phyloP scores from a whole-genome alignment of 331 rosid species.

The Malus hybrid region DNA sequence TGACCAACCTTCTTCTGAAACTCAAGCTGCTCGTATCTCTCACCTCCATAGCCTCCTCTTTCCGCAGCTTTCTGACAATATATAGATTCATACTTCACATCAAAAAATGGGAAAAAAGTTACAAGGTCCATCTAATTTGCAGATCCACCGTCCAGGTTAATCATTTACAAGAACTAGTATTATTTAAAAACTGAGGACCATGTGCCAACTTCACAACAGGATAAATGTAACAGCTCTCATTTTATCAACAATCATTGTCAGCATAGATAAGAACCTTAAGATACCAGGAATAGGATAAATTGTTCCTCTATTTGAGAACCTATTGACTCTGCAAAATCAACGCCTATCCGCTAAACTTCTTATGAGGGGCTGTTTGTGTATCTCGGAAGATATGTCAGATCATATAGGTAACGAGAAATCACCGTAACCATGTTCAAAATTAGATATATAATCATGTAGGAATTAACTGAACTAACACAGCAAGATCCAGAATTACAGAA shows the following conservation, averaged over 20 bases:
- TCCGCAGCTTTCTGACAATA: constrained; percentile 71
- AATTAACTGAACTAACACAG: too few species aligned
- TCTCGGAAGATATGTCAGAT: neutral
- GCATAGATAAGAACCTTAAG: neutral
- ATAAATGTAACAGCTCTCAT: neutral
- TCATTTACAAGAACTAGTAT: too few species aligned
- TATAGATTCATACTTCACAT: neutral
- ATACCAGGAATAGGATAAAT: too few species aligned
- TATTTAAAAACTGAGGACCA: too few species aligned
- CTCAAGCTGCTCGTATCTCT: constrained; percentile 85
- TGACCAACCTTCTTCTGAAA: constrained; percentile 67
- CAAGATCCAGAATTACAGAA: neutral
- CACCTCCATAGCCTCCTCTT: constrained; percentile 91
- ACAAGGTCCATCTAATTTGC: neutral
- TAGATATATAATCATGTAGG: neutral
- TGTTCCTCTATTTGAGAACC: neutral
- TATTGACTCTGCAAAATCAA: neutral
- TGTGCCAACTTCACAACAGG: neutral
- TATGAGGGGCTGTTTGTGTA: neutral
- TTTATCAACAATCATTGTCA: neutral
- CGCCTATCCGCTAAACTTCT: neutral
- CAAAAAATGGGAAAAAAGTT: neutral
- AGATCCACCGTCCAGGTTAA: neutral
- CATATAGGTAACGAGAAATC: neutral
- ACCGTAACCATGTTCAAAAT: neutral